phyloP scores from a whole-genome alignment of 2,329 filamentous ascomycete genomes.

The Neonectria faginata region DNA sequence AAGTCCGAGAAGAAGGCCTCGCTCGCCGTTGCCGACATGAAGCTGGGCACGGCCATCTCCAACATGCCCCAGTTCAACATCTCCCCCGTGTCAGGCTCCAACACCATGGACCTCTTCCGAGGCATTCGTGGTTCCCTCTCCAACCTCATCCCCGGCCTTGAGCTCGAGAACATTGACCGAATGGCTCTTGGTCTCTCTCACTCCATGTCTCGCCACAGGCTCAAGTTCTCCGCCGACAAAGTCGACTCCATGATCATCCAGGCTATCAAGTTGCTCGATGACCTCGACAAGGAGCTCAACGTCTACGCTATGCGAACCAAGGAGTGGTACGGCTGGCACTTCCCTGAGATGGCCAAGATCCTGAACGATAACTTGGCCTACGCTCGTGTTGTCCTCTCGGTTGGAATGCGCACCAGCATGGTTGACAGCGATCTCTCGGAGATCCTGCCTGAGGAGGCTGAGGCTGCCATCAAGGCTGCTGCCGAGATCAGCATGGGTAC shows the following conservation, averaged over 20 bases:
- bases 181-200: slow-evolving; percentile 98
- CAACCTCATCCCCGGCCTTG: slow-evolving; percentile 89
- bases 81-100: slow-evolving; percentile 75
- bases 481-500: slow-evolving; percentile 99
- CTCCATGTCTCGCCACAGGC: slow-evolving; percentile 95
- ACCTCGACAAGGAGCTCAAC: slow-evolving; percentile 98
- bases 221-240: slow-evolving; percentile 99
- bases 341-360: slow-evolving; percentile 97
- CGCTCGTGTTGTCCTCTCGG: slow-evolving; percentile 85
- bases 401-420: slow-evolving; percentile 89
- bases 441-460: slow-evolving; percentile 95
- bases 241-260: slow-evolving; percentile 99
- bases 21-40: slow-evolving; percentile 91
- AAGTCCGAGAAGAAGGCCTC: slow-evolving; percentile 99
- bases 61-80: slow-evolving; percentile 91
- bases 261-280: slow-evolving; percentile 92
- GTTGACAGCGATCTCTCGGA: slow-evolving; percentile 83
- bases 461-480: slow-evolving; percentile 89
- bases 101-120: slow-evolving; percentile 85
- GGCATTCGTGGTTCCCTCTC: slow-evolving; percentile 92
- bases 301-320: slow-evolving; percentile 99
- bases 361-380: slow-evolving; percentile 98
- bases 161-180: slow-evolving; percentile 86
- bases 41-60: slow-evolving; percentile 90
- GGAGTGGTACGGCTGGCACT: slow-evolving; percentile 99